Conservation (phyloP, 2,329 filamentous ascomycete genomes). For the Arthrobotrys megalospora region DNA sequence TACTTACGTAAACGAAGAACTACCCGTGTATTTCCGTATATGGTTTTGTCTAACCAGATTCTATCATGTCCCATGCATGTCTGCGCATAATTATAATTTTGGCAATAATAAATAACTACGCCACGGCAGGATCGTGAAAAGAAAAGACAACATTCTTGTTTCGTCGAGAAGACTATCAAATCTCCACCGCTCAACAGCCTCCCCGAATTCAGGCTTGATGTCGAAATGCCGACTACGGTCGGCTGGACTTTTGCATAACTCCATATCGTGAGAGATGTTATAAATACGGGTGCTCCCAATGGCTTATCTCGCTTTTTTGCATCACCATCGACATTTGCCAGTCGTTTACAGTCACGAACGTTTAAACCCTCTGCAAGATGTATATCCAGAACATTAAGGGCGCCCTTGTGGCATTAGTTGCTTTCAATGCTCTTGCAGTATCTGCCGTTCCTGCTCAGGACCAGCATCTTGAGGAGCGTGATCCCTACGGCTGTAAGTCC, state of each 20-base stretch:
- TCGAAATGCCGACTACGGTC: not conserved
- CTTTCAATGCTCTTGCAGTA: constrained; percentile 11
- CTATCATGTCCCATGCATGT: not conserved
- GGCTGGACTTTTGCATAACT: not conserved
- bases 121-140: constrained; percentile 13
- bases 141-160: not conserved
- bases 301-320: not conserved
- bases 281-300: constrained; percentile 5
- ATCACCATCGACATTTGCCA: constrained; percentile 11
- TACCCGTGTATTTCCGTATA: not conserved
- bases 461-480: constrained; percentile 5
- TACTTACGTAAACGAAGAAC: not conserved
- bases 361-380: not conserved
- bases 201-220: not conserved
- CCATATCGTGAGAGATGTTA: not conserved
- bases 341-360: constrained; percentile 1
- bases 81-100: constrained; percentile 3
- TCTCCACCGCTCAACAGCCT: not conserved
- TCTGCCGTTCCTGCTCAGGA: constrained; percentile 11
- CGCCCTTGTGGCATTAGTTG: constrained; percentile 18
- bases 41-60: not conserved
- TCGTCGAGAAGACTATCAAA: not conserved
- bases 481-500: constrained; percentile 13
- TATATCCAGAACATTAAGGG: constrained; percentile 10
- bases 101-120: not conserved